Base-by-base conservation (phyloP, 306 rosid genomes). In the Acacia crassicarpa region DNA sequence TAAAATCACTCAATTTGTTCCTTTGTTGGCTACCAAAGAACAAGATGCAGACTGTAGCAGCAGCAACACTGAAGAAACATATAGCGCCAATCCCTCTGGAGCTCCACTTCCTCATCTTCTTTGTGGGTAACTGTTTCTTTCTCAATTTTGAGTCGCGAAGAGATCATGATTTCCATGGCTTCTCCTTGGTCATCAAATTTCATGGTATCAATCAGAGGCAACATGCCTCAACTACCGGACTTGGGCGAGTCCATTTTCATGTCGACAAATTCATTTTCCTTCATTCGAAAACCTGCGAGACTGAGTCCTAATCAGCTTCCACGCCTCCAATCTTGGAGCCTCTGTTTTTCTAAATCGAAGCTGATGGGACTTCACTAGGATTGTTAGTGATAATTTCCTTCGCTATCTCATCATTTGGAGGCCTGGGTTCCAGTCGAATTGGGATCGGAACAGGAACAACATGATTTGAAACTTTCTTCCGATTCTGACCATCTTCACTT, bases 221-320 rank as follows among this genome's bases (percentile, higher is more conserved):
- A 77, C 27, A 81, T 33, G 8, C 83, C 89, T 66, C 87, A 87
- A 45, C 62, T 80, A 25, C 88, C 74, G 2, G 95, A 88, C 68
- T 77, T 95, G 5, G 98, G 97, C 8, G 97, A 87, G 77, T 90
- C 95, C 86, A 89, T 81, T 90, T 90, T 93, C 97, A 90, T 93
- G 94, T 91, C 98, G 92, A 67, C 93, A 17, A 88, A 89, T 92
- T 94, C 94, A 56, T 89, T 88, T 83, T 91, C 97, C 83, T 86
- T 89, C 62, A 79, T 82, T 49, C 88, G 92, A 85, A 86, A 80
- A 92, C 87, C 73, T 88, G 87, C 30, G 97, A 87, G 43, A 86
- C 88, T 20, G 83, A 65, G 74, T 92, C 93, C 59, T 87, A 83
- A 82, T 86, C 91, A 58, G 80, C 80, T 61, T 82, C 93, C 80